phyloP scores from a whole-genome alignment of 2,329 filamentous ascomycete species.

The Macrophomina tecta region DNA sequence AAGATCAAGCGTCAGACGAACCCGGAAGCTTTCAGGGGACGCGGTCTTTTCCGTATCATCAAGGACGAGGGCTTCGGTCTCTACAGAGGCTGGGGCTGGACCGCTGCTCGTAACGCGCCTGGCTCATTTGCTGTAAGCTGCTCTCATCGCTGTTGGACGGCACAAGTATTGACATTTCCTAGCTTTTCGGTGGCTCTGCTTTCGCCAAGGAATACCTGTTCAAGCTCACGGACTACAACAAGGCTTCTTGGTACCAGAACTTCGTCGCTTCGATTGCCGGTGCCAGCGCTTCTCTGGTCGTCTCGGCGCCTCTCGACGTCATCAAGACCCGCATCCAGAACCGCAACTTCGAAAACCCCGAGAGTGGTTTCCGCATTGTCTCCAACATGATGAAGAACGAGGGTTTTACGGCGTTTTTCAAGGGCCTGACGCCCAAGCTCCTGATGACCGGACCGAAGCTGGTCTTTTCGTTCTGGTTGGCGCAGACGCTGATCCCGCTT shows the following conservation, averaged over 20 bases:
- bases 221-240: constrained; percentile 91
- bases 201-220: constrained; percentile 98
- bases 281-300: constrained; percentile 91
- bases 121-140: constrained; percentile 87
- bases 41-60: constrained; percentile 87
- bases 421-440: constrained; percentile 95
- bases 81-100: constrained; percentile 97
- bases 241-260: constrained; percentile 92
- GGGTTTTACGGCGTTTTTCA: constrained; percentile 89
- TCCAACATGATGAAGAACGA: constrained; percentile 93
- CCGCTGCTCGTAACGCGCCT: constrained; percentile 93
- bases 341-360: constrained; percentile 97
- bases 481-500: constrained; percentile 94
- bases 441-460: constrained; percentile 99
- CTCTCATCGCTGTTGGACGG: neutral
- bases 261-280: constrained; percentile 95
- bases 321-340: constrained; percentile 99
- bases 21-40: constrained; percentile 94
- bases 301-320: constrained; percentile 95
- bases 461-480: constrained; percentile 99
- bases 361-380: constrained; percentile 90
- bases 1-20: constrained; percentile 99
- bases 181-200: constrained; percentile 96
- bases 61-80: constrained; percentile 93
- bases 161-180: constrained; percentile 27